Base-by-base conservation (phyloP, 495 filamentous ascomycete genomes). In the Aspergillus heteromorphus region DNA sequence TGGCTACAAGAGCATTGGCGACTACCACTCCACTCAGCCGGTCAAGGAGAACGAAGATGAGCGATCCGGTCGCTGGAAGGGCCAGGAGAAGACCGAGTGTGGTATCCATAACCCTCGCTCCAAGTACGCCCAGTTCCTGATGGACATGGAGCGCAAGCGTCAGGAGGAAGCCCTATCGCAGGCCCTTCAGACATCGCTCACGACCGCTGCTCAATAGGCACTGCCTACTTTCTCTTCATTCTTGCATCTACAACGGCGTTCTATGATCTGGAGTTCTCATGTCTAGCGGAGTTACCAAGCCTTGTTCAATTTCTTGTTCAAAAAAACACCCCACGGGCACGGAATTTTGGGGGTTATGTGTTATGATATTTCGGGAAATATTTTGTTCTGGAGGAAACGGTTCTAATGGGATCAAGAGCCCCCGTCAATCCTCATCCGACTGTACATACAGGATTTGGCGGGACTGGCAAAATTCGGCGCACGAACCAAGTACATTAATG, bases 81-180 rank as follows among this genome's bases (percentile, higher is more conserved):
- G 93, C 38, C 85, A 89, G 64, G 73, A 79, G 48, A 98, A 98
- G 85, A 91, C 92, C 2, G 93, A 98, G 74, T 98, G 93, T 66
- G 93, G 93, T 7, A 98, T 98, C 59, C 93, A 98, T 78, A 97
- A 97, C 76, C 91, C 91, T 68, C 83, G 88, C 62, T 93, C 88
- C 58, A 87, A 90, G 64, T 98, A 97, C 62, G 88, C 91, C 14
- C 83, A 90, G 66, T 96, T 84, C 66, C 71, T 97, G 42, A 78
- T 80, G 58, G 81, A 91, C 48, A 78, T 86, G 69, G 88, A 91
- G 59, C 68, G 76, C 53, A 87, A 91, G 75, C 78, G 83, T 60
- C 80, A 88, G 64, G 85, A 88, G 55, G 82, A 87, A 56, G 72
- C 72, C 21, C 51, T 81, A 42, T 67, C 74, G 2, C 70, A 76